These are phyloP conservation scores for Colletotrichum truncatum DNA, from an alignment of 2,329 filamentous ascomycete species.

Conservation along the genomic window DNA sequence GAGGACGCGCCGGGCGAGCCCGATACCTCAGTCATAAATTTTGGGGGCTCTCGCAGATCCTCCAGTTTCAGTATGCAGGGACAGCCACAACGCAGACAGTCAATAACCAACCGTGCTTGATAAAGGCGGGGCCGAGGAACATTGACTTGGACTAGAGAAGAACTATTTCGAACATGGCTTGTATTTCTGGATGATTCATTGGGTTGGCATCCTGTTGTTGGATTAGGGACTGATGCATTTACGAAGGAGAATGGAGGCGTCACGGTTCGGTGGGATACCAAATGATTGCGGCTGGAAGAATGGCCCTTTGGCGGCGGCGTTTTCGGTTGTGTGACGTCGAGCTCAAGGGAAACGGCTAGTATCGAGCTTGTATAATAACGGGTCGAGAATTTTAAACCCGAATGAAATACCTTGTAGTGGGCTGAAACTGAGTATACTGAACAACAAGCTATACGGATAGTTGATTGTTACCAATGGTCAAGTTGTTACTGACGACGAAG, in stretches of 20 bases:
- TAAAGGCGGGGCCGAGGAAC: neutral
- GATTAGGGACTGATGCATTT: neutral
- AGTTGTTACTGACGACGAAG: too few relatives aligned
- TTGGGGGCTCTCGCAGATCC: slow-evolving; percentile 48
- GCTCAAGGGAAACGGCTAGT: neutral
- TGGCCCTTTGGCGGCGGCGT: slow-evolving; percentile 3
- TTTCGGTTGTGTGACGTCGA: neutral
- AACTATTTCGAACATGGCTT: neutral
- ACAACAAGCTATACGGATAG: neutral
- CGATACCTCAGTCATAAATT: slow-evolving; percentile 53
- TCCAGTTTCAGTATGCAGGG: slow-evolving; percentile 56
- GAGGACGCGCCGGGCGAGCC: slow-evolving; percentile 69
- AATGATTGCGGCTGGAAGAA: neutral
- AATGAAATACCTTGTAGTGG: neutral
- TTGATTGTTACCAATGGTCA: too few relatives aligned
- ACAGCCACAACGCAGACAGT: slow-evolving; percentile 53
- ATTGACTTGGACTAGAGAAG: neutral
- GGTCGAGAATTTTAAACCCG: neutral
- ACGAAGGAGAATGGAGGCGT: slow-evolving; percentile 13
- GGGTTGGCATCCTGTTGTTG: neutral
- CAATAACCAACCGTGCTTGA: slow-evolving; percentile 58
- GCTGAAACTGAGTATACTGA: neutral
- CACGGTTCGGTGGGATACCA: slow-evolving; percentile 7
- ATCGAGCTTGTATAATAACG: neutral
- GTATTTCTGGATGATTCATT: neutral